phyloP scores from a whole-genome alignment of 768 basidiomycete genomes.

The Lentinula aciculospora region DNA sequence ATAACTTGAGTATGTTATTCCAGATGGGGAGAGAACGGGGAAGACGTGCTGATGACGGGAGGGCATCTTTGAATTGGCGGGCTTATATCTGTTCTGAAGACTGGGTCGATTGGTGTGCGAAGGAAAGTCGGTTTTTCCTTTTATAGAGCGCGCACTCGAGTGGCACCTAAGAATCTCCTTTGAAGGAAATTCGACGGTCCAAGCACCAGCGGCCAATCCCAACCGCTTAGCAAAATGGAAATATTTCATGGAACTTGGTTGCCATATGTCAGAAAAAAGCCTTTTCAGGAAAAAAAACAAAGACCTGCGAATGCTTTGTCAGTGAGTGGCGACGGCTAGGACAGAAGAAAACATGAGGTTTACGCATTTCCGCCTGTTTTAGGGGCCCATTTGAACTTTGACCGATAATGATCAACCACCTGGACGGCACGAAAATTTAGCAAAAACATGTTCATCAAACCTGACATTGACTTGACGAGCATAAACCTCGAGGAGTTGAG shows the following conservation, averaged over 20 bases:
- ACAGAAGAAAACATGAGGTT: neutral
- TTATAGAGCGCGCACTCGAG: conserved; percentile 3
- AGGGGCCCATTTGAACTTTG: neutral
- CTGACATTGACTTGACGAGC: too few relatives aligned
- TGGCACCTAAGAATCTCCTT: conserved; percentile 2
- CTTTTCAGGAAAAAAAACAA: neutral
- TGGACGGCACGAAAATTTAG: neutral
- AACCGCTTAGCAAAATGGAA: neutral
- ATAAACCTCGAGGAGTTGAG: too few relatives aligned
- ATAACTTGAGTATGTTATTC: neutral
- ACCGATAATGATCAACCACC: neutral
- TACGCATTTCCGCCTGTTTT: neutral
- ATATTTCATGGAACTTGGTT: neutral
- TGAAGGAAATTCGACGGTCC: conserved; percentile 1
- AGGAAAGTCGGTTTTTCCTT: conserved; percentile 1
- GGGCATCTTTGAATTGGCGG: neutral
- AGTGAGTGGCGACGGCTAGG: conserved; percentile 2
- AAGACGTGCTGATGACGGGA: neutral
- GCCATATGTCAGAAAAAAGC: neutral
- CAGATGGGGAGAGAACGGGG: neutral
- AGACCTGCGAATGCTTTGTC: neutral
- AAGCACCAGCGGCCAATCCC: neutral
- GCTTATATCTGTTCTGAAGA: neutral
- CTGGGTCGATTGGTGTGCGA: conserved; percentile 7
- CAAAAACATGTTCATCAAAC: neutral